Evolutionary conservation across 257 asterid species (phyloP), one percentile per base, ranked within the genome.

Genomic region (Gynochthodes officinalis): DNA sequence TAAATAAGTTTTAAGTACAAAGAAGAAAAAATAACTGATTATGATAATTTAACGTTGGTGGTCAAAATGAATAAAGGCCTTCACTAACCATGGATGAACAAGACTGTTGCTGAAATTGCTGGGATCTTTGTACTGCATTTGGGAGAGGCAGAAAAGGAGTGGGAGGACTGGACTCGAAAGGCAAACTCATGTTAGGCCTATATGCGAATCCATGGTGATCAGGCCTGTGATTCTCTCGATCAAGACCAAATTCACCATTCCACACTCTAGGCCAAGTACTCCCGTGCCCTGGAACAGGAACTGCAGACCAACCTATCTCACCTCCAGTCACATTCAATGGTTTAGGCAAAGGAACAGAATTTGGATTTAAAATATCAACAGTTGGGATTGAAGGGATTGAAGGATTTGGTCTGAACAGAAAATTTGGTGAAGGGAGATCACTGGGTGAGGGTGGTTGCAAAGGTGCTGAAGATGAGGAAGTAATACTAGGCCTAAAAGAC

Each of bases 1-100:
- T 50, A 50, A 50, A 35, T 10, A 46, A 13, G 6, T 18, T 33
- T 16, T 16, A 18, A 30, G 19, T 5, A 21, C 50, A 52, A 39
- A 7, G 27, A 27, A 58, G 5, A 54, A n/a, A 61, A 72, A 23
- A 13, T 54, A 73, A 50, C 61, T 50, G n/a, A 18, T 28, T n/a
- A n/a, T n/a, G n/a, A n/a, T n/a, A 8, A 46, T 15, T 32, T 12
- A 50, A 19, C 18, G 19, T 12, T 27, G 0, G 13, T 42, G 68
- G 8, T 59, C 23, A 23, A 64, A 28, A 27, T 43, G 5, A 35
- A 43, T 1, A 50, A 65, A 21, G 49, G 16, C 69, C 14, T 59
- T 49, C 11, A 50, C 95, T 61, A 58, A 88, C 96, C 87, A 82
- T 76, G 53, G 89, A 75, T 62, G 87, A 79, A 77, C 84, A 65